A percentile compares a stretch with the other conserved stretches of the same genome.
phyloP scores from a whole-genome alignment of 2,329 filamentous ascomycete species.

The Aspergillus fumigatus region DNA sequence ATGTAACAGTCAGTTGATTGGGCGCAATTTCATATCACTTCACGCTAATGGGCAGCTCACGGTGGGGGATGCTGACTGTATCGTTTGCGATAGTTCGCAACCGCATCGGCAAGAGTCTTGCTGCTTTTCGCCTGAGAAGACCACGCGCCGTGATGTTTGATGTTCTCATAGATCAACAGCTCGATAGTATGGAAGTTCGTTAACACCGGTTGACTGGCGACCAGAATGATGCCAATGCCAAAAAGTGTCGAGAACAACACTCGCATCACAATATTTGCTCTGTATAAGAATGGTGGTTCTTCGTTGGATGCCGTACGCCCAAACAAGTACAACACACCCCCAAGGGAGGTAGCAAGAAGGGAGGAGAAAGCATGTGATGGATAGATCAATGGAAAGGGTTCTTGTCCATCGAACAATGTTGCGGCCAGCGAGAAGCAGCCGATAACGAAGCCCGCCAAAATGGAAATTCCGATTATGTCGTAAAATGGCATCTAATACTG shows the following conservation, averaged over 20 bases:
- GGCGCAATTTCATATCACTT: neutral
- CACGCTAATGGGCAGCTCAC: slow-evolving; percentile 19
- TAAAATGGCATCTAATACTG: slow-evolving; percentile 36
- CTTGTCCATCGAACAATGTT: slow-evolving; percentile 28
- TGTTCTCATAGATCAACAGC: slow-evolving; percentile 49
- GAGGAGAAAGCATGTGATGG: slow-evolving; percentile 23
- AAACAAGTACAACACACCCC: slow-evolving; percentile 25
- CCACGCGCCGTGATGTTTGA: slow-evolving; percentile 47
- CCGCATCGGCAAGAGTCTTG: slow-evolving; percentile 46
- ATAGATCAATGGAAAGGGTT: slow-evolving; percentile 29
- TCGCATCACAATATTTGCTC: slow-evolving; percentile 30
- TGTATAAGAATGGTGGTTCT: slow-evolving; percentile 24
- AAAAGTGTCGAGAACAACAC: slow-evolving; percentile 39
- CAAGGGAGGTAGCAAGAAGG: slow-evolving; percentile 28
- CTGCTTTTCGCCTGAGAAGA: slow-evolving; percentile 45
- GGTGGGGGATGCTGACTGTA: slow-evolving; percentile 55
- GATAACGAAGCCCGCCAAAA: slow-evolving; percentile 35
- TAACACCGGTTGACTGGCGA: slow-evolving; percentile 37
- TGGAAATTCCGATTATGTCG: slow-evolving; percentile 36
- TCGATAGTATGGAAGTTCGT: slow-evolving; percentile 52
- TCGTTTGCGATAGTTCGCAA: slow-evolving; percentile 48
- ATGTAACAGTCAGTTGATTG: slow-evolving; percentile 6
- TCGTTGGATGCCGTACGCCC: slow-evolving; percentile 24
- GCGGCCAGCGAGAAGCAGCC: slow-evolving; percentile 30
- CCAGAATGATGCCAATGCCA: slow-evolving; percentile 38